These are phyloP conservation scores for Circinella umbellata DNA, from an alignment of 371 early-diverging fungal genomes.

Conservation along the genomic window DNA sequence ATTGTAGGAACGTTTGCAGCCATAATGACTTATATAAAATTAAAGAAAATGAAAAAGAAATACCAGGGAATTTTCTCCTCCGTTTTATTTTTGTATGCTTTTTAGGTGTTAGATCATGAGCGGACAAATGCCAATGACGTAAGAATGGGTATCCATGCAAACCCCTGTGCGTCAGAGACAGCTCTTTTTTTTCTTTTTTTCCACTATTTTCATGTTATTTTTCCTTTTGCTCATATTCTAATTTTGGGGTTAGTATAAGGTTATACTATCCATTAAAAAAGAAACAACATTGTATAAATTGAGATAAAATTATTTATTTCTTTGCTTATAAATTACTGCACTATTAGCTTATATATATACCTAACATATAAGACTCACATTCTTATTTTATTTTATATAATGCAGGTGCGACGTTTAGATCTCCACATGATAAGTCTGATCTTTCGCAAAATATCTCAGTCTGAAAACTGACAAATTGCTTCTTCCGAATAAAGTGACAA, in stretches of 20 bases:
- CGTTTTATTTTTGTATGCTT: not conserved
- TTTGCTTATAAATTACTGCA: too few relatives aligned
- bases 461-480: not conserved
- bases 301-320: too few relatives aligned
- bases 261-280: too few relatives aligned
- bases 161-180: conserved; percentile 9
- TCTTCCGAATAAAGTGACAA: not conserved
- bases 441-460: not conserved
- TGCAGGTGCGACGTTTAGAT: not conserved
- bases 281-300: too few relatives aligned
- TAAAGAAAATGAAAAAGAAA: not conserved
- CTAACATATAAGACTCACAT: too few relatives aligned
- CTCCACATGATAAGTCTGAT: conserved; percentile 5
- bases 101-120: not conserved
- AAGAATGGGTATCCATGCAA: conserved; percentile 5
- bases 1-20: conserved; percentile 6
- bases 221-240: not conserved
- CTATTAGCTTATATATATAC: too few relatives aligned
- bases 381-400: too few relatives aligned
- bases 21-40: not conserved
- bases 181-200: not conserved
- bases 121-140: conserved; percentile 1
- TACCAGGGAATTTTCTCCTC: not conserved
- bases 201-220: not conserved
- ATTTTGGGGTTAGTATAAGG: too few relatives aligned